phyloP scores from a whole-genome alignment of 1,284 basidiomycete genomes.

The Schizophyllum amplum region DNA sequence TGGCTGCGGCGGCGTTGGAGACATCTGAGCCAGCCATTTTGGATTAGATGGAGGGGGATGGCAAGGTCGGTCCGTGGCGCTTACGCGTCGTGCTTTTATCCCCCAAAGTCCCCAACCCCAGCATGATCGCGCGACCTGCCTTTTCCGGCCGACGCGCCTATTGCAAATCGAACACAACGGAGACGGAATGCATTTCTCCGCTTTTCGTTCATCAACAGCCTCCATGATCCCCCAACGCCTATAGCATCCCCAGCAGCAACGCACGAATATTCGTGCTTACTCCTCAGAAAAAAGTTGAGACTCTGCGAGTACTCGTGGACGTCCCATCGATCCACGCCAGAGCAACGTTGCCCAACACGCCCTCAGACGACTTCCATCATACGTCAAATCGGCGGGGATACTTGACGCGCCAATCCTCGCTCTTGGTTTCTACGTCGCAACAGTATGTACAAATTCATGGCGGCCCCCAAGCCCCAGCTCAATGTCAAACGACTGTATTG shows the following conservation, averaged over 20 bases:
- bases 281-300: not conserved
- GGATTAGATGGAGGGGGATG: constrained; percentile 88
- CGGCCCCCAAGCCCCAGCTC: no score
- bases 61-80: constrained; percentile 66
- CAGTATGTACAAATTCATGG: no score
- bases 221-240: not conserved
- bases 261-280: no score
- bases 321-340: not conserved
- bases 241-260: no score
- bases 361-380: not conserved
- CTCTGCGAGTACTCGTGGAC: not conserved
- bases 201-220: not conserved
- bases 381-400: not conserved
- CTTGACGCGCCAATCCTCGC: not conserved
- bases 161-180: not conserved
- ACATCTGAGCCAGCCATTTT: constrained; percentile 22
- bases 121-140: not conserved
- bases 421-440: no score
- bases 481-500: no score
- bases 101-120: not conserved
- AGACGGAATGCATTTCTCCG: not conserved
- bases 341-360: not conserved
- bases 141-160: constrained; percentile 1
- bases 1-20: constrained; percentile 17
- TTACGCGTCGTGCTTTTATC: not conserved